Evolutionary conservation across 2,329 filamentous ascomycete genomes (phyloP).

Genomic region (Lachnellula cervina): DNA sequence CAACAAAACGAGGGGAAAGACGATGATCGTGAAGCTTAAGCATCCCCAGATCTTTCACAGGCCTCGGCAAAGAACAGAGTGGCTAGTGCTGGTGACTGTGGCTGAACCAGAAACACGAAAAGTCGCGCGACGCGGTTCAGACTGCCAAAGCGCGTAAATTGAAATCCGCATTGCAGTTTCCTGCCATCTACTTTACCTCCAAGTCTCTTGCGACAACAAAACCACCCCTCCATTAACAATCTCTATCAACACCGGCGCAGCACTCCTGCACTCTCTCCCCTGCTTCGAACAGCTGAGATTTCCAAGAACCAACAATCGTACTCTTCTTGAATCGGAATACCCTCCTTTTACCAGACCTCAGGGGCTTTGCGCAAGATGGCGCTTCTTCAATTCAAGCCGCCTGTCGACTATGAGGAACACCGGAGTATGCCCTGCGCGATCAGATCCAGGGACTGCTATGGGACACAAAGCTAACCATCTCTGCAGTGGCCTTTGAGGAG

Average conservation of each 20-base stretch:
- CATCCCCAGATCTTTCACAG: not conserved
- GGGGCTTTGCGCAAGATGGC: conserved; percentile 58
- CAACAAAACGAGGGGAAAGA: not conserved
- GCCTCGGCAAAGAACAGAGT: conserved; percentile 1
- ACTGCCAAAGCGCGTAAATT: conserved; percentile 4
- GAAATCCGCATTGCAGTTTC: conserved; percentile 9
- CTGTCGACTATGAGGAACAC: conserved; percentile 85
- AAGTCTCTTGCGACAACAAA: conserved; percentile 19
- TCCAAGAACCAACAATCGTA: not conserved
- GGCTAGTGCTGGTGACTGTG: not conserved
- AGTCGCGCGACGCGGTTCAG: not conserved
- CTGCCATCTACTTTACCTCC: conserved; percentile 11
- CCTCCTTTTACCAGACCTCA: conserved; percentile 5
- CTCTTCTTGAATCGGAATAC: not conserved
- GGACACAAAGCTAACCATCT: conserved; percentile 6
- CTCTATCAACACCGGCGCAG: conserved; percentile 1
- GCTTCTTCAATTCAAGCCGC: conserved; percentile 71
- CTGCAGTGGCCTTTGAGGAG: conserved; percentile 71
- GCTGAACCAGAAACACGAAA: conserved; percentile 3
- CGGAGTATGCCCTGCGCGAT: conserved; percentile 54
- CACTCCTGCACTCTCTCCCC: not conserved
- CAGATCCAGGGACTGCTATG: conserved; percentile 3
- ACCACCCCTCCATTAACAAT: conserved; percentile 7
- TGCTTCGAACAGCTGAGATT: not conserved
- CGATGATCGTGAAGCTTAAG: not conserved